These are phyloP conservation scores for Cytospora chrysosperma DNA, from an alignment of 2,329 filamentous ascomycete species.

Conservation along the genomic window DNA sequence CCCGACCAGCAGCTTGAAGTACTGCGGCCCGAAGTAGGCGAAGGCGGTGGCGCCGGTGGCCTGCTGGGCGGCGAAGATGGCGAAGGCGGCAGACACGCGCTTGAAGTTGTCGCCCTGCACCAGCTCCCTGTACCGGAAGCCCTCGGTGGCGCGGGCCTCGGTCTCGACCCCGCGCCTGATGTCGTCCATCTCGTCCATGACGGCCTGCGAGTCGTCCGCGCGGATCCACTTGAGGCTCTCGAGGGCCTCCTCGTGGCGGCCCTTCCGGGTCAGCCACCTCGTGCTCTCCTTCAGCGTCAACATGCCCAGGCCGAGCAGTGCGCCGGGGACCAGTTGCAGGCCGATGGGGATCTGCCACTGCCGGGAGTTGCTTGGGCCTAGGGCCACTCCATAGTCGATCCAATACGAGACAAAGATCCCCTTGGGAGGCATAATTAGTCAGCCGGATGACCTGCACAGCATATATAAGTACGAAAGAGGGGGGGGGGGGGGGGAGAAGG, in stretches of 20 bases:
- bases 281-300: conserved; percentile 49
- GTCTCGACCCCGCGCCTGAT: conserved; percentile 47
- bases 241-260: conserved; percentile 45
- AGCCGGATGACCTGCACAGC: not conserved
- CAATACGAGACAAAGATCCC: conserved; percentile 36
- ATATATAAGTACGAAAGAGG: not conserved
- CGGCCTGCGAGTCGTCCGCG: conserved; percentile 38
- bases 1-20: conserved; percentile 51
- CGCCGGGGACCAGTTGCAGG: conserved; percentile 48
- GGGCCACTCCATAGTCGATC: conserved; percentile 46
- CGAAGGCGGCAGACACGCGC: conserved; percentile 43
- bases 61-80: conserved; percentile 51
- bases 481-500: no score
- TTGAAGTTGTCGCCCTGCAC: conserved; percentile 45
- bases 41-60: conserved; percentile 54
- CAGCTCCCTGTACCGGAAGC: conserved; percentile 44
- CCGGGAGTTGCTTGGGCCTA: conserved; percentile 30
- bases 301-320: conserved; percentile 47
- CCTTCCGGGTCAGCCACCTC: conserved; percentile 49
- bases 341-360: conserved; percentile 59
- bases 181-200: conserved; percentile 47
- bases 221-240: conserved; percentile 51
- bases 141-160: conserved; percentile 44
- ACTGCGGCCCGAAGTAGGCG: conserved; percentile 55
- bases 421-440: not conserved